Base-by-base conservation (phyloP, 176 grass and related monocot species). In the Oryza glumipatula region DNA sequence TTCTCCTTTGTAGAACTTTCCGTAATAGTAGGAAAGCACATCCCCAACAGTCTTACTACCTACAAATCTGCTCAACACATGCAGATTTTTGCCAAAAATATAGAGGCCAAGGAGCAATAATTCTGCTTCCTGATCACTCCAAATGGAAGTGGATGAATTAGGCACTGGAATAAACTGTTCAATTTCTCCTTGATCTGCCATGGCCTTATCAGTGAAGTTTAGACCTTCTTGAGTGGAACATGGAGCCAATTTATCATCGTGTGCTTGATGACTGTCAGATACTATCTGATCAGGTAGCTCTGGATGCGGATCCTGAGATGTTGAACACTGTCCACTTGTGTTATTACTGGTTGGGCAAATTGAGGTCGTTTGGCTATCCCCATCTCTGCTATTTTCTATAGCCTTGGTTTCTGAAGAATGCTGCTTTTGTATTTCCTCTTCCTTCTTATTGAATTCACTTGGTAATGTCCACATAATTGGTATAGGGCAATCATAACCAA, bases 11-110 rank as follows among this genome's bases (percentile, higher is more conserved):
- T 90, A 98, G 85, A 98, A 95, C 24, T 83, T 85, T 54, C 92
- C 95, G 30, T 98, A 98, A 77, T 98, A 98, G 87, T 87, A 93
- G 11, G 82, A 73, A 58, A 93, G 84, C 39, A 92, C 86, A 76
- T 92, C 80, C 9, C 91, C 95, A 76, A 92, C 82, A 28, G 82
- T 85, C 76, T 92, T 98, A 81, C 46, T 89, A 47, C 63, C 82
- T 49, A 95, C 15, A 88, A 92, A 95, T 51, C 73, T 88, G 67
- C 82, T 87, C 78, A 95, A 26, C 68, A 86, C 24, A 38, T 39
- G 76, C 47, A 95, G 87, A 86, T 95, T 88, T 87, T 98, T 98
- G 67, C 91, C 91, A n/a, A 98, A 98, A 88, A 93, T 92, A 56
- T 95, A 98, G 36, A 98, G 88, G 9, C 93, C 93, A 76, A 98